A percentile compares a stretch with the other conserved stretches of the same genome.
phyloP scores from a whole-genome alignment of 2,329 filamentous ascomycete genomes.

The Trichoderma sp. region DNA sequence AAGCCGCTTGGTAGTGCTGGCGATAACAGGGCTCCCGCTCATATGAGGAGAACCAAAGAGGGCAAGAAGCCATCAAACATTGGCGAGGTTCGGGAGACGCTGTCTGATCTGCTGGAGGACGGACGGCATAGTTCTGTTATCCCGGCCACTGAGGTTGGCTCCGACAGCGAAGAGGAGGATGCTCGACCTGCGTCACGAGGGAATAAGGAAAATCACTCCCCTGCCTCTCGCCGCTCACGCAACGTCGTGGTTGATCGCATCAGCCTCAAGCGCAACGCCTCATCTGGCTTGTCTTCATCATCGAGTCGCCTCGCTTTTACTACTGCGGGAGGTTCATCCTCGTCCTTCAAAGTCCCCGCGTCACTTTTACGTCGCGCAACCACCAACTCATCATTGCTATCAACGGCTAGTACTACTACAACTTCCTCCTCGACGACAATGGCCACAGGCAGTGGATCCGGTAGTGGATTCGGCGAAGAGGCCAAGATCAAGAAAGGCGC shows the following conservation, averaged over 20 bases:
- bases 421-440: conserved; percentile 34
- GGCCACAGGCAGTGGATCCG: conserved; percentile 39
- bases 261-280: conserved; percentile 61
- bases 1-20: conserved; percentile 40
- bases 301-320: conserved; percentile 59
- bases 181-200: conserved; percentile 31
- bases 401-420: conserved; percentile 36
- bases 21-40: conserved; percentile 57
- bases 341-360: conserved; percentile 66
- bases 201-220: conserved; percentile 55
- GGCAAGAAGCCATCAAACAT: conserved; percentile 71
- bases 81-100: conserved; percentile 77
- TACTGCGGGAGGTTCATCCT: conserved; percentile 41
- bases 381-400: conserved; percentile 58
- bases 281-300: conserved; percentile 40
- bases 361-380: conserved; percentile 75
- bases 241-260: conserved; percentile 70
- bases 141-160: conserved; percentile 44
- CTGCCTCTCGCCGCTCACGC: conserved; percentile 41
- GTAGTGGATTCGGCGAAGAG: conserved; percentile 48
- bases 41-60: conserved; percentile 62
- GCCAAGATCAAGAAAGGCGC: conserved; percentile 62
- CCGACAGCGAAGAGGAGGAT: conserved; percentile 47
- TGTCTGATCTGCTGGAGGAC: conserved; percentile 77
- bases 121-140: conserved; percentile 57